phyloP scores from a whole-genome alignment of 371 early-diverging fungal genomes.

The Chytridium lagenaria region DNA sequence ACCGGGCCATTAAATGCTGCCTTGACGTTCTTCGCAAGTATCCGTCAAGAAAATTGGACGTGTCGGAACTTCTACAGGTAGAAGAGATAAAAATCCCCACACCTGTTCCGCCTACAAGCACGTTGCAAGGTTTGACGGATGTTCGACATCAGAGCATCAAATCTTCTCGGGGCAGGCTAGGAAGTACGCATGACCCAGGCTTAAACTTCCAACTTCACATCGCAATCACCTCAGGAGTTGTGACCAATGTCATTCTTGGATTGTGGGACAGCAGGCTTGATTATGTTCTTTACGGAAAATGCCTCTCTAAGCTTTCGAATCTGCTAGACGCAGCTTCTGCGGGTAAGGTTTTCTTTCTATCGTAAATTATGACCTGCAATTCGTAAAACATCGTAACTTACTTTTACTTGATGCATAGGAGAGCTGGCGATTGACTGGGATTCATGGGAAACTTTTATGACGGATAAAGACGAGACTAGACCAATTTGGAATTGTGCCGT shows the following conservation, averaged over 20 bases:
- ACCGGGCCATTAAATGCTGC: conserved; percentile 2
- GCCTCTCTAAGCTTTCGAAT: not conserved
- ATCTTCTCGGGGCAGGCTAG: no score
- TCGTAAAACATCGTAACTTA: no score
- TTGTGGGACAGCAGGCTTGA: not conserved
- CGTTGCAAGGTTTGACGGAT: no score
- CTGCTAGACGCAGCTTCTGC: not conserved
- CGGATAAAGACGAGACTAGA: not conserved
- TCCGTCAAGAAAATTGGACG: not conserved
- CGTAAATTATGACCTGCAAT: no score
- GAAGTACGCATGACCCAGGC: no score
- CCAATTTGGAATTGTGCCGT: not conserved
- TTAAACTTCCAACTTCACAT: conserved; percentile 7
- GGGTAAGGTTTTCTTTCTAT: not conserved
- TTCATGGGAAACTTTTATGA: not conserved
- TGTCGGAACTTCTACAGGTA: not conserved
- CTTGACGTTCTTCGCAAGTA: not conserved
- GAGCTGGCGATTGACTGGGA: not conserved
- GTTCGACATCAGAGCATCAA: no score
- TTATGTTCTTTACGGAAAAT: conserved; percentile 8
- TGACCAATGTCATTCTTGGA: not conserved
- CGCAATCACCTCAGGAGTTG: not conserved
- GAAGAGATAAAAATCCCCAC: no score
- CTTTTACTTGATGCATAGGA: no score
- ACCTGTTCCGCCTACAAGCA: no score